Evolutionary conservation across 2,329 filamentous ascomycete species (phyloP).

Genomic region (Exophiala bonariae): DNA sequence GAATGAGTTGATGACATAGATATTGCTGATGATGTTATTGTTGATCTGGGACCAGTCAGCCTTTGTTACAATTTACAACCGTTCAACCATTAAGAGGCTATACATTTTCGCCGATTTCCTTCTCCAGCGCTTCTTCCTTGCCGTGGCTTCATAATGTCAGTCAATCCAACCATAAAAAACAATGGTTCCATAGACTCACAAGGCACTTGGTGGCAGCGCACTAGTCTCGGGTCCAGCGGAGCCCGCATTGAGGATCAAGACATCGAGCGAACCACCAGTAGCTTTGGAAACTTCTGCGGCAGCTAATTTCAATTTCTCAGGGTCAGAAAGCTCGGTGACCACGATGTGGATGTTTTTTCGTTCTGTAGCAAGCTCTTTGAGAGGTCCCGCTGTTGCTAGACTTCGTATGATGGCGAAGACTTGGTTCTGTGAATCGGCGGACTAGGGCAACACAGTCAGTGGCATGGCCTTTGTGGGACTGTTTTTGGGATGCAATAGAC

Average conservation of each 20-base stretch:
- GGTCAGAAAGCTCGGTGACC: conserved; percentile 34
- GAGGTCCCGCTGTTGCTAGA: conserved; percentile 26
- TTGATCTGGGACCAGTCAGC: conserved; percentile 17
- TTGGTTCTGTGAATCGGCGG: conserved; percentile 33
- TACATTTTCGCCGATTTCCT: conserved; percentile 23
- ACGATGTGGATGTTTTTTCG: conserved; percentile 40
- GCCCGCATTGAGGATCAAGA: conserved; percentile 44
- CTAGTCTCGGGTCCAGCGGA: conserved; percentile 23
- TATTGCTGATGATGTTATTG: conserved; percentile 18
- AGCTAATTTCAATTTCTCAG: conserved; percentile 24
- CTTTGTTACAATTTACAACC: conserved; percentile 7
- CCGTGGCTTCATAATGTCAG: conserved; percentile 18
- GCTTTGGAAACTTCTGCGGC: conserved; percentile 34
- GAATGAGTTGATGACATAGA: conserved; percentile 35
- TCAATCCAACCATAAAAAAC: conserved; percentile 2
- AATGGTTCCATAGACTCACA: conserved; percentile 12
- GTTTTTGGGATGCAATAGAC: conserved; percentile 1
- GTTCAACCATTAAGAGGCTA: conserved; percentile 5
- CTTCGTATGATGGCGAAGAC: conserved; percentile 43
- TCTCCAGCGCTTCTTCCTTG: conserved; percentile 22
- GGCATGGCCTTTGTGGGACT: conserved; percentile 2
- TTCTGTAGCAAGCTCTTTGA: conserved; percentile 30
- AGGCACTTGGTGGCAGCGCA: conserved; percentile 16
- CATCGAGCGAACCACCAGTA: conserved; percentile 41
- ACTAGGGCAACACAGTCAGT: conserved; percentile 16